A percentile compares a stretch with the other conserved stretches of the same genome.
Conservation (phyloP, 2,329 filamentous ascomycete species). For the Graphilbum ipis-grandicollis region DNA sequence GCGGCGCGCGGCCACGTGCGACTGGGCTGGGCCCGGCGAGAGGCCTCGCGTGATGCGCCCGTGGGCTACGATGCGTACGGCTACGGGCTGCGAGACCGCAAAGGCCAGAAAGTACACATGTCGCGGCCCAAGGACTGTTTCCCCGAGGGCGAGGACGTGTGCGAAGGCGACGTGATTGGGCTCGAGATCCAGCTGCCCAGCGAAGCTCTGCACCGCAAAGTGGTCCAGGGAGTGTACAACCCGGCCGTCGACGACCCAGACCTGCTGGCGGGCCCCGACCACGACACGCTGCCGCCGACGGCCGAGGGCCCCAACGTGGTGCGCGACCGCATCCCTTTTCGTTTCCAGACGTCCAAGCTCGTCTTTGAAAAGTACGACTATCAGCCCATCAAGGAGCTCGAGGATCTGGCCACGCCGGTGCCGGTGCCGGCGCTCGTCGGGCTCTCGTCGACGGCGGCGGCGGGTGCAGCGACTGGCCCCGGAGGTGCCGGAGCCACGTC, state of each 20-base stretch:
- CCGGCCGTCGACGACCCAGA: constrained; percentile 49
- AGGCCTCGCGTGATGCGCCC: constrained; percentile 66
- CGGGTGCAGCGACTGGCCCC: constrained; percentile 20
- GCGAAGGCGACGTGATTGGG: constrained; percentile 85
- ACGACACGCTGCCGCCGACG: background rate
- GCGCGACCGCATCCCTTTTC: constrained; percentile 84
- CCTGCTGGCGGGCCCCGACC: constrained; percentile 9
- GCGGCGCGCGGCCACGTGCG: constrained; percentile 50
- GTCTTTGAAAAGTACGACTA: constrained; percentile 93
- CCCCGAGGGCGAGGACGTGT: constrained; percentile 57
- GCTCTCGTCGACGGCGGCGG: constrained; percentile 13
- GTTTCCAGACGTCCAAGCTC: constrained; percentile 70
- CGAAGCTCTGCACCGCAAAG: constrained; percentile 68
- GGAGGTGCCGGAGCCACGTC: background rate
- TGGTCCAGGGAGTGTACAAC: constrained; percentile 77
- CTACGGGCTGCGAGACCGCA: constrained; percentile 78
- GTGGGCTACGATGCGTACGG: constrained; percentile 86
- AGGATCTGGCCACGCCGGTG: constrained; percentile 62
- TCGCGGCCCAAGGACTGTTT: constrained; percentile 88
- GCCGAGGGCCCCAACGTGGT: constrained; percentile 63
- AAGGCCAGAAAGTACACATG: constrained; percentile 83
- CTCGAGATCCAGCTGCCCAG: constrained; percentile 84
- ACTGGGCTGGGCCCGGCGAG: constrained; percentile 69
- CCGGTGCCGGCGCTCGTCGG: constrained; percentile 16
- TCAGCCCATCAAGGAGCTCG: constrained; percentile 71